phyloP scores from a whole-genome alignment of 768 basidiomycete species.

The Erythrobasidium yunnanense region DNA sequence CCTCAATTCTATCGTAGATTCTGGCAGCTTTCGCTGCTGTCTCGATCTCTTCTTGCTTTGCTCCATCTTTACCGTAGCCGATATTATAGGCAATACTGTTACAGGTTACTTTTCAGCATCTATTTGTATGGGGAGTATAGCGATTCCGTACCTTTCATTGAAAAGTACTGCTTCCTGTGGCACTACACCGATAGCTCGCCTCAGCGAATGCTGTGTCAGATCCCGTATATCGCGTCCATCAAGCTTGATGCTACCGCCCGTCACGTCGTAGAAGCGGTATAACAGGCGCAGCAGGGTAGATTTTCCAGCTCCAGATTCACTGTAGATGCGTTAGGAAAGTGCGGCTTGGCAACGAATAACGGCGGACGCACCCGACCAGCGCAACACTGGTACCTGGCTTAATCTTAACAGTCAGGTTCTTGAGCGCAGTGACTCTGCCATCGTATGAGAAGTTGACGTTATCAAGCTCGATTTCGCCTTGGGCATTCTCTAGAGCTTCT shows the following conservation, averaged over 20 bases:
- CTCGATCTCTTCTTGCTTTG: conserved; percentile 63
- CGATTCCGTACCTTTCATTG: conserved; percentile 28
- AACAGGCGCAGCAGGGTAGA: conserved; percentile 49
- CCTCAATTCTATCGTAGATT: conserved; percentile 73
- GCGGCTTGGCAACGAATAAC: neutral
- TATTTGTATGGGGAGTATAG: neutral
- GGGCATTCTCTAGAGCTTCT: conserved; percentile 57
- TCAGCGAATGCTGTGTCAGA: conserved; percentile 67
- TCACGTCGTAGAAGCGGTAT: conserved; percentile 83
- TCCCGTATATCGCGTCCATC: conserved; percentile 81
- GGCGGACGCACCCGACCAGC: conserved; percentile 53
- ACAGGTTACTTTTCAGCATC: neutral
- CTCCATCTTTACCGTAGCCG: conserved; percentile 49
- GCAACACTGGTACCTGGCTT: conserved; percentile 79
- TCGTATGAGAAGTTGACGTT: conserved; percentile 44
- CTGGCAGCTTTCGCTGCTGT: conserved; percentile 68
- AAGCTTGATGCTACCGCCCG: conserved; percentile 48
- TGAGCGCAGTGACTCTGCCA: conserved; percentile 51
- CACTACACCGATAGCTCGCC: conserved; percentile 75
- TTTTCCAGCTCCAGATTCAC: conserved; percentile 30
- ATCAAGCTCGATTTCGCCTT: conserved; percentile 79
- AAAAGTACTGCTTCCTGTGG: conserved; percentile 51
- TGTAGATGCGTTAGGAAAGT: conserved; percentile 1
- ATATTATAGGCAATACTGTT: conserved; percentile 24
- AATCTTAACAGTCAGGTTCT: conserved; percentile 73